phyloP scores from a whole-genome alignment of 805 yeast genomes.

The Cyberlindnera mississippiensis region DNA sequence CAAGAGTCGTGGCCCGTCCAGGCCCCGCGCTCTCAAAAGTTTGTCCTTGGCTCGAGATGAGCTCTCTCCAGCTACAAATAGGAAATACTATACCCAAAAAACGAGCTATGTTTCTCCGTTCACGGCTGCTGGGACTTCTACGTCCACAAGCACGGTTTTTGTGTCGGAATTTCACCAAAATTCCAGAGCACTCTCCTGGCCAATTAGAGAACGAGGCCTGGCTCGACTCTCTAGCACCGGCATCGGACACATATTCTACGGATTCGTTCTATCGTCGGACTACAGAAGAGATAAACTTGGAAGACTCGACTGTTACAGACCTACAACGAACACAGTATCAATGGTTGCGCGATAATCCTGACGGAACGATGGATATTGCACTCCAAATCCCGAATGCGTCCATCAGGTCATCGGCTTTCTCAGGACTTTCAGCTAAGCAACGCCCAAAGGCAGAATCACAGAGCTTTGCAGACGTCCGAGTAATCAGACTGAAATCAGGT shows the following conservation, averaged over 20 bases:
- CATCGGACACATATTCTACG: conserved; percentile 2
- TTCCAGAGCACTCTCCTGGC: conserved; percentile 35
- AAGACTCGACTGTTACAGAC: neutral
- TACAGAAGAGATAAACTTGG: conserved; percentile 1
- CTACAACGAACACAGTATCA: conserved; percentile 4
- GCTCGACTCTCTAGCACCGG: conserved; percentile 27
- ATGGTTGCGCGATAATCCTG: conserved; percentile 5
- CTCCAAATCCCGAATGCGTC: conserved; percentile 13
- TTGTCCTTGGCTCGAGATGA: no score
- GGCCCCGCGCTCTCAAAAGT: no score
- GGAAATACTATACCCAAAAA: neutral
- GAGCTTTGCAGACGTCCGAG: conserved; percentile 59
- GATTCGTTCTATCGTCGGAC: conserved; percentile 6
- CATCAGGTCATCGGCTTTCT: conserved; percentile 34
- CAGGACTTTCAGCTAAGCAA: conserved; percentile 31
- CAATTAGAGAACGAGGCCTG: conserved; percentile 40
- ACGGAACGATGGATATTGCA: conserved; percentile 14
- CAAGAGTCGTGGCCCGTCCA: no score
- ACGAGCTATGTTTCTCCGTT: neutral
- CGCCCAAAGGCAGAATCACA: conserved; percentile 43
- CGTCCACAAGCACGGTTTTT: neutral
- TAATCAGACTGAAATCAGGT: conserved; percentile 69
- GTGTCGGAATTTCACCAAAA: neutral
- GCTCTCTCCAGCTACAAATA: neutral
- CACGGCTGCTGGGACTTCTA: neutral